Percentiles rank a stretch among this genome's conserved stretches.
Evolutionary conservation across 768 basidiomycete species (phyloP).

Genomic region (Hemileccinum rubropunctum): DNA sequence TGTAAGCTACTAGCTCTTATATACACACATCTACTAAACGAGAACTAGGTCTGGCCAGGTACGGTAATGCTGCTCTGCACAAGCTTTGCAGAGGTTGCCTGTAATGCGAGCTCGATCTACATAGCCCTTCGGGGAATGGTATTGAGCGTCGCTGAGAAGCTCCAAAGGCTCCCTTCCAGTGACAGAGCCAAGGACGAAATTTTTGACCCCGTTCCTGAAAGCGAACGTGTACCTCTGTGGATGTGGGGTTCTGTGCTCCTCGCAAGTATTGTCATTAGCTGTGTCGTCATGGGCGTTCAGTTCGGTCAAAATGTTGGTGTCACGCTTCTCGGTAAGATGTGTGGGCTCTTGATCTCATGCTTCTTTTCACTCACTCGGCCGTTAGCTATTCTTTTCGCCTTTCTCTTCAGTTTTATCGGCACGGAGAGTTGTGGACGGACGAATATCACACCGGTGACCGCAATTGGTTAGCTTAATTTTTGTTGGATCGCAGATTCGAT

Average conservation of each 20-base stretch:
- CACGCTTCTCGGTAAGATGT: slow-evolving; percentile 20
- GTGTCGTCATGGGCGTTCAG: slow-evolving; percentile 50
- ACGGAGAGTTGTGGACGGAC: slow-evolving; percentile 59
- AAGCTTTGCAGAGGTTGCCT: slow-evolving; percentile 26
- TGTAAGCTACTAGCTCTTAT: no score
- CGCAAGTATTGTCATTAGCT: slow-evolving; percentile 46
- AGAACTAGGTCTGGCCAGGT: slow-evolving; percentile 23
- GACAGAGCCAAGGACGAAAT: slow-evolving; percentile 35
- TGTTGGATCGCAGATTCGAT: not conserved
- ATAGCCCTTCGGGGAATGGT: not conserved
- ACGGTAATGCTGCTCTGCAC: slow-evolving; percentile 55
- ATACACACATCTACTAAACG: no score
- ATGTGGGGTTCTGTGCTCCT: slow-evolving; percentile 57
- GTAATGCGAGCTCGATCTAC: slow-evolving; percentile 24
- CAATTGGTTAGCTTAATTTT: slow-evolving; percentile 36
- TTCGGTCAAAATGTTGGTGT: slow-evolving; percentile 51
- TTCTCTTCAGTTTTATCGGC: slow-evolving; percentile 66
- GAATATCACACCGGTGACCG: slow-evolving; percentile 60
- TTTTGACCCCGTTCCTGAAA: slow-evolving; percentile 49
- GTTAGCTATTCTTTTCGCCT: slow-evolving; percentile 50
- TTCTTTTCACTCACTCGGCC: not conserved
- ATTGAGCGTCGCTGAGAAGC: not conserved
- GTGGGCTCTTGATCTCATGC: not conserved
- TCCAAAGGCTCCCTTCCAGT: not conserved
- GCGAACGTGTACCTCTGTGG: slow-evolving; percentile 52